phyloP scores from a whole-genome alignment of 805 yeast species.

The Naumovozyma castellii region DNA sequence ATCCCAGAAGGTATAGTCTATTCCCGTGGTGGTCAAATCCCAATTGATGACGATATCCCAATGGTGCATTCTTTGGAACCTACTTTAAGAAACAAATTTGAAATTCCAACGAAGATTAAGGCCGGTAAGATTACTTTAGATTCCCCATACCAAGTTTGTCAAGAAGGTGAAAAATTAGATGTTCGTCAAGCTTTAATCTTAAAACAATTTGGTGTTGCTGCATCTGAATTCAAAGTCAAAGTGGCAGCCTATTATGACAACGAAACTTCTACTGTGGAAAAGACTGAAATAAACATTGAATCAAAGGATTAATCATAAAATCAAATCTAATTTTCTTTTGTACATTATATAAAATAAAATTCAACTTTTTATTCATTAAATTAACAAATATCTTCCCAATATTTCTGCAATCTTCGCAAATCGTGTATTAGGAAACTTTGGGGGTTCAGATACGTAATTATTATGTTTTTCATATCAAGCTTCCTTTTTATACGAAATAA shows the following conservation, averaged over 20 bases:
- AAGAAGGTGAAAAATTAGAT: slow-evolving; percentile 69
- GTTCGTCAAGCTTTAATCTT: slow-evolving; percentile 85
- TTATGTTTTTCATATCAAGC: slow-evolving; percentile 10
- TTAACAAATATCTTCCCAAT: slow-evolving; percentile 21
- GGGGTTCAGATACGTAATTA: slow-evolving; percentile 6
- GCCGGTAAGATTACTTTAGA: slow-evolving; percentile 77
- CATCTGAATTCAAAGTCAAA: slow-evolving; percentile 78
- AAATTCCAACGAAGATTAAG: slow-evolving; percentile 84
- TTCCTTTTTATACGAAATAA: slow-evolving; percentile 16
- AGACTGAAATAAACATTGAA: slow-evolving; percentile 30
- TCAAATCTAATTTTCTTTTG: background rate
- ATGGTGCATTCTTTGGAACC: slow-evolving; percentile 94
- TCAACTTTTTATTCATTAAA: background rate
- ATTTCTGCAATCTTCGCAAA: slow-evolving; percentile 14
- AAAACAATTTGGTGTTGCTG: slow-evolving; percentile 93
- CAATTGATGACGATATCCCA: slow-evolving; percentile 89
- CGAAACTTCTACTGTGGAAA: slow-evolving; percentile 34
- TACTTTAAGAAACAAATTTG: slow-evolving; percentile 77
- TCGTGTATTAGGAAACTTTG: slow-evolving; percentile 2
- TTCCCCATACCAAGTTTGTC: slow-evolving; percentile 72
- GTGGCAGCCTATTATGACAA: slow-evolving; percentile 70
- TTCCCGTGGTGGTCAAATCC: slow-evolving; percentile 90
- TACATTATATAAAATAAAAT: background rate
- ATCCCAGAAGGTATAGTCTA: slow-evolving; percentile 87
- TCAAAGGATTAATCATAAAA: background rate